These are phyloP conservation scores for Sideroxylon spinosum DNA, from an alignment of 179 eudicot species.

Conservation along the genomic window DNA sequence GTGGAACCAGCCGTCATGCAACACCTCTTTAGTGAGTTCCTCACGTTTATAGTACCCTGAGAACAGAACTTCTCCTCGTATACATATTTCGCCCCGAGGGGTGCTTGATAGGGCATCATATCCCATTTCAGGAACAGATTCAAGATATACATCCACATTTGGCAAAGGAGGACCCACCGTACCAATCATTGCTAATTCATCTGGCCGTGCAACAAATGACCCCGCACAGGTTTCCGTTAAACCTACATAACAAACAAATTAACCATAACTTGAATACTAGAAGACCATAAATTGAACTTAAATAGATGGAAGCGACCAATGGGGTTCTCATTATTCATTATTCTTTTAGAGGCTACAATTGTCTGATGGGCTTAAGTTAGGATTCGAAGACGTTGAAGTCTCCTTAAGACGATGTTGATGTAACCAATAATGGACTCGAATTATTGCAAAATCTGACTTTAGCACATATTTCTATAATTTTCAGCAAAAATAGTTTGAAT, in stretches of 20 bases:
- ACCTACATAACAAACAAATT: slow-evolving; percentile 46
- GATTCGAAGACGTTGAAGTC: no score
- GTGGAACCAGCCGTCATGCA: slow-evolving; percentile 86
- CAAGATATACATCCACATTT: slow-evolving; percentile 68
- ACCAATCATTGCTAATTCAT: slow-evolving; percentile 74
- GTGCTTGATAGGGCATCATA: slow-evolving; percentile 70
- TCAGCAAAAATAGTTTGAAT: no score
- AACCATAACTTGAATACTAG: no score
- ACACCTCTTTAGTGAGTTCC: slow-evolving; percentile 75
- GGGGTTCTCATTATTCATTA: no score
- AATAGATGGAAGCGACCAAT: no score
- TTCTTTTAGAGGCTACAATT: no score
- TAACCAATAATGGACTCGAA: no score
- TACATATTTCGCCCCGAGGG: slow-evolving; percentile 89
- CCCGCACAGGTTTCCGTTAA: slow-evolving; percentile 96
- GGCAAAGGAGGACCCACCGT: slow-evolving; percentile 96
- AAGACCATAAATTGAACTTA: background rate
- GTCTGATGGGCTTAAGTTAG: no score
- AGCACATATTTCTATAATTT: no score
- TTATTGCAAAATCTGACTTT: no score
- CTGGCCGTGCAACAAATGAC: slow-evolving; percentile 66
- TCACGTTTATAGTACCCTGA: slow-evolving; percentile 79
- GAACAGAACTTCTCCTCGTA: slow-evolving; percentile 71
- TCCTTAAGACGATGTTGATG: no score
- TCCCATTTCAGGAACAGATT: slow-evolving; percentile 94